Evolutionary conservation across 306 rosid genomes (phyloP).

Genomic region (Lupinus albus): DNA sequence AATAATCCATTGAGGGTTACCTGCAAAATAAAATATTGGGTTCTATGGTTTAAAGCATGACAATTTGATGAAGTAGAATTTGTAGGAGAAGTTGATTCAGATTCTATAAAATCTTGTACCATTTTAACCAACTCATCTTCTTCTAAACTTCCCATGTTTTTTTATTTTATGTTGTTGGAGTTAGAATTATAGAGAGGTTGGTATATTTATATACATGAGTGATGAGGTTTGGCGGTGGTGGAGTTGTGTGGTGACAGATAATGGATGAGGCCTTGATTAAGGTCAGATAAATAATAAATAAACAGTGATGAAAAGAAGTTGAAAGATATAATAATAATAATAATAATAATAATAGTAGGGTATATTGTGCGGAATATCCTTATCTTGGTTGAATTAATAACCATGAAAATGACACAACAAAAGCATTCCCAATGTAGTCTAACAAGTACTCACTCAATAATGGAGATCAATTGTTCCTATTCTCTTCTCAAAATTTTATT

Average conservation of each 20-base stretch:
- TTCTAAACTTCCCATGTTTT: slow-evolving; percentile 63
- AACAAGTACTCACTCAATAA: not conserved
- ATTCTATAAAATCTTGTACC: slow-evolving; percentile 80
- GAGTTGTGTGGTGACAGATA: slow-evolving; percentile 42
- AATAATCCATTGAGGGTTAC: slow-evolving; percentile 30
- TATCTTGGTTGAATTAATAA: slow-evolving; percentile 27
- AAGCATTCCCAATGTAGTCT: slow-evolving; percentile 9
- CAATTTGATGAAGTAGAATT: slow-evolving; percentile 44
- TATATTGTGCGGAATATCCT: slow-evolving; percentile 36
- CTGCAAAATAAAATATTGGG: slow-evolving; percentile 54
- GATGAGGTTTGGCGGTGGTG: slow-evolving; percentile 44
- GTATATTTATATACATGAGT: slow-evolving; percentile 11
- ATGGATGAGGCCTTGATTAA: slow-evolving; percentile 21
- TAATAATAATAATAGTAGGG: not conserved
- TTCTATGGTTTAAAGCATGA: slow-evolving; percentile 41
- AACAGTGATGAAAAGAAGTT: not conserved
- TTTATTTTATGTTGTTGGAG: not conserved
- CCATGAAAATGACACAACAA: slow-evolving; percentile 38
- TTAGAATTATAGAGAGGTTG: not conserved
- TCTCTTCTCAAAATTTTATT: too few relatives aligned
- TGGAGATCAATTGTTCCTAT: too few relatives aligned
- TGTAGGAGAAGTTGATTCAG: slow-evolving; percentile 48
- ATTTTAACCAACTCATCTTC: slow-evolving; percentile 62
- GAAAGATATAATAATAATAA: not conserved
- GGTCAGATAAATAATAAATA: slow-evolving; percentile 17